Evolutionary conservation across 805 yeast genomes (phyloP).

Genomic region (Hanseniaspora pseudoguilliermondii): DNA sequence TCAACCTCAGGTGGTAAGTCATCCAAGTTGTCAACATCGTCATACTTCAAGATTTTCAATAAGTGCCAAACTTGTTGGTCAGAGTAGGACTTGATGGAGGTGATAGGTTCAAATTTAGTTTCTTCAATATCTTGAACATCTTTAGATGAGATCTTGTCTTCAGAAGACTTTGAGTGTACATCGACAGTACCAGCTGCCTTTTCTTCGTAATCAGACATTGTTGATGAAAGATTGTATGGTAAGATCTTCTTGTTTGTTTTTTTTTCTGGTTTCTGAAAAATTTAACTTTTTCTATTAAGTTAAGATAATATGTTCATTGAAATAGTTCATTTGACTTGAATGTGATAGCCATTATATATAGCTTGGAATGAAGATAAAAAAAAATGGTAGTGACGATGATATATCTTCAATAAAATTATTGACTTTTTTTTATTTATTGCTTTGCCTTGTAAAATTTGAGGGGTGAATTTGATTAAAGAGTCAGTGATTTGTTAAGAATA

Average conservation of each 20-base stretch:
- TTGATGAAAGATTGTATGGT: background rate
- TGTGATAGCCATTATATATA: no score
- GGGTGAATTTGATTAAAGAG: no score
- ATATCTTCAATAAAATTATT: no score
- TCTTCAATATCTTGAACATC: background rate
- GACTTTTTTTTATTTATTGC: no score
- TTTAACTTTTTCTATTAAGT: background rate
- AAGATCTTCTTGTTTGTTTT: background rate
- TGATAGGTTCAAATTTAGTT: background rate
- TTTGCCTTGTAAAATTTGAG: no score
- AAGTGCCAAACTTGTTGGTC: conserved; percentile 13
- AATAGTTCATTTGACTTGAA: no score
- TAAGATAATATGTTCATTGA: no score
- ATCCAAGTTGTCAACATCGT: conserved; percentile 16
- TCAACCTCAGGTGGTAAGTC: conserved; percentile 20
- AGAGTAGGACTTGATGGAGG: conserved; percentile 8
- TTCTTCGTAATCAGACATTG: conserved; percentile 14
- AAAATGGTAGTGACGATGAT: no score
- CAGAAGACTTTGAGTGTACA: conserved; percentile 20
- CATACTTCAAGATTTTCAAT: conserved; percentile 7
- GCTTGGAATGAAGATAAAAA: no score
- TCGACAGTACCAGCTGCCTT: conserved; percentile 30
- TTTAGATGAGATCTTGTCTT: background rate
- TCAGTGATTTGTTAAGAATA: no score
- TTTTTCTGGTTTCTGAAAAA: background rate